Percentiles rank a stretch among this genome's conserved stretches.
Evolutionary conservation across 1,284 basidiomycete species (phyloP).

Genomic region (Meira miltonrushii): DNA sequence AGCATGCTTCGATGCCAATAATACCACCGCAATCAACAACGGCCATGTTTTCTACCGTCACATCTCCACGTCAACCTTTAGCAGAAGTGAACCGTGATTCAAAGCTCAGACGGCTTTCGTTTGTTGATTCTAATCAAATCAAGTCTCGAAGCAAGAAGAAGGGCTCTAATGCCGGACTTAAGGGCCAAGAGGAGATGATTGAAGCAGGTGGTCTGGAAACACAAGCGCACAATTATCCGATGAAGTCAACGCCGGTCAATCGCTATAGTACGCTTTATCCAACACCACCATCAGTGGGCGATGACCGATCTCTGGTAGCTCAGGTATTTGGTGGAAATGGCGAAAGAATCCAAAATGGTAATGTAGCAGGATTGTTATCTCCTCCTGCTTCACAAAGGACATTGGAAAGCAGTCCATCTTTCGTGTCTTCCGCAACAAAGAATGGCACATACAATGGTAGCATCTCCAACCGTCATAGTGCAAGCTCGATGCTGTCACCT

Average conservation of each 20-base stretch:
- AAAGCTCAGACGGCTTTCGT: too few species aligned
- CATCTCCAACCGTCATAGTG: neutral
- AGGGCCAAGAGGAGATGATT: too few species aligned
- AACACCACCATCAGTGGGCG: constrained; percentile 8
- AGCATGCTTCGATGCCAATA: neutral
- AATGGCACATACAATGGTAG: neutral
- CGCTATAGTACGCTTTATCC: constrained; percentile 6
- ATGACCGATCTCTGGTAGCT: neutral
- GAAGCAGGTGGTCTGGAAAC: too few species aligned
- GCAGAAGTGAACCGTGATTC: neutral
- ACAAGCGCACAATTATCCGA: neutral
- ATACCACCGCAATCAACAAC: neutral
- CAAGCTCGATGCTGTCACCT: neutral
- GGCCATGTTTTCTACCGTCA: neutral
- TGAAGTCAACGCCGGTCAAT: constrained; percentile 4
- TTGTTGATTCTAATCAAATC: too few species aligned
- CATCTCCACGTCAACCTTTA: constrained; percentile 2
- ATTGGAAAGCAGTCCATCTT: constrained; percentile 10
- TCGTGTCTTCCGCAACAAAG: neutral
- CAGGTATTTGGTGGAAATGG: neutral
- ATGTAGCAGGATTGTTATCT: constrained; percentile 1
- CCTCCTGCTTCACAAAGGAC: constrained; percentile 17
- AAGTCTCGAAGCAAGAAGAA: neutral
- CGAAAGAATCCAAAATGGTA: neutral
- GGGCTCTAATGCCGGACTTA: neutral